Evolutionary conservation across 2,329 filamentous ascomycete species (phyloP).

Genomic region (Fusarium praegraminearum): DNA sequence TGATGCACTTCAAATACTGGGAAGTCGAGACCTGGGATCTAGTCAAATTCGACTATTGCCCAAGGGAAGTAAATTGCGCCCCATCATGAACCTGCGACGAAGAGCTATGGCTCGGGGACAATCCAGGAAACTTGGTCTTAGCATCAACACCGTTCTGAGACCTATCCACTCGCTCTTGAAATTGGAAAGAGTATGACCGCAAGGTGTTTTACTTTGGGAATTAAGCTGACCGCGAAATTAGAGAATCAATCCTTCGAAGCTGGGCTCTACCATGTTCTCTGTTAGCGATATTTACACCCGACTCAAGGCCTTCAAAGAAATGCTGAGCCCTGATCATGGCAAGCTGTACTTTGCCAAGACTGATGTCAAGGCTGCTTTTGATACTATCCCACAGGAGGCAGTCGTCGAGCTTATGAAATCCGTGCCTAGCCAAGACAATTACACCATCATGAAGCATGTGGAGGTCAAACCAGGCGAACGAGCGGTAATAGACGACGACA

Average conservation of each 20-base stretch:
- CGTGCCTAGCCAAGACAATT: constrained; percentile 69
- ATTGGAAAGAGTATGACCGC: constrained; percentile 74
- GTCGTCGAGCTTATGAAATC: constrained; percentile 75
- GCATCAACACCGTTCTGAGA: constrained; percentile 66
- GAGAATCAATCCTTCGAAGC: constrained; percentile 63
- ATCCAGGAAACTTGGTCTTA: constrained; percentile 69
- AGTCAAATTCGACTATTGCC: constrained; percentile 85
- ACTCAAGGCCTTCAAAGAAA: constrained; percentile 75
- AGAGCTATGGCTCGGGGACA: constrained; percentile 67
- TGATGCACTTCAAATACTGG: constrained; percentile 68
- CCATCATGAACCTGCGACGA: constrained; percentile 87
- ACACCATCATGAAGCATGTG: constrained; percentile 79
- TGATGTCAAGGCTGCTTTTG: constrained; percentile 92
- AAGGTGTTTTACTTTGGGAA: not conserved
- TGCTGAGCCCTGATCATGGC: constrained; percentile 54
- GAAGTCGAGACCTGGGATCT: constrained; percentile 75
- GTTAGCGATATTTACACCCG: constrained; percentile 82
- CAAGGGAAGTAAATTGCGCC: constrained; percentile 79
- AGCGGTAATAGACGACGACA: constrained; percentile 36
- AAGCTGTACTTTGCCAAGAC: constrained; percentile 89
- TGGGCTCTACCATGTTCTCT: constrained; percentile 87
- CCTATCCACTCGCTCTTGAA: constrained; percentile 83
- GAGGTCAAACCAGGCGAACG: constrained; percentile 70
- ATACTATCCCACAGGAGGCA: constrained; percentile 88
- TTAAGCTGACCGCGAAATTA: constrained; percentile 42